Conservation (phyloP, 306 rosid genomes). For the Alnus glutinosa region DNA sequence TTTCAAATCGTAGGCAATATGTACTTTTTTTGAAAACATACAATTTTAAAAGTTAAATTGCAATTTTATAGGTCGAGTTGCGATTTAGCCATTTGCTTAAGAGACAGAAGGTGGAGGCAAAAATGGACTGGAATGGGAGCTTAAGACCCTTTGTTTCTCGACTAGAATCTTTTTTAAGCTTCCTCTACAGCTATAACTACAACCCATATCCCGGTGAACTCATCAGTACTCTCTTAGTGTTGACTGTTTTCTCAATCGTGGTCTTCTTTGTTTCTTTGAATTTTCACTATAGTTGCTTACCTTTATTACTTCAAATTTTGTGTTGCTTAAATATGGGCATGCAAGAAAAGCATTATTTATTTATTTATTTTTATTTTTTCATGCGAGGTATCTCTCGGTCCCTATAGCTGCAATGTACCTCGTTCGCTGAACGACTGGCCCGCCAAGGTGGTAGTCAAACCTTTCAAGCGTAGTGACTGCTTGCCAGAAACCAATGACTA, state of each 20-base stretch:
- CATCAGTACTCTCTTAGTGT: constrained; percentile 2
- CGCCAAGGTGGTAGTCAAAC: no score
- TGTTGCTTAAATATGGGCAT: background rate
- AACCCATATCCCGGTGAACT: constrained; percentile 60
- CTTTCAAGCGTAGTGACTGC: no score
- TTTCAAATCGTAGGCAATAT: no score
- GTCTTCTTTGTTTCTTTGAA: background rate
- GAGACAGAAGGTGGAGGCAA: constrained; percentile 34
- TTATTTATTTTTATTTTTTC: no score
- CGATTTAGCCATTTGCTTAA: background rate
- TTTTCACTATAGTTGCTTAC: no score
- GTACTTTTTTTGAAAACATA: no score
- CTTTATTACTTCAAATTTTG: background rate
- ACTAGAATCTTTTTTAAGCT: constrained; percentile 64
- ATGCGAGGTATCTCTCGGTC: no score
- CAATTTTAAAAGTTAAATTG: no score
- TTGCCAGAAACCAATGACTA: no score
- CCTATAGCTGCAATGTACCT: no score
- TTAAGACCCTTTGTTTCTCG: constrained; percentile 61
- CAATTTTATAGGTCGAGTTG: no score
- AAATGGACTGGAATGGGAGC: constrained; percentile 83
- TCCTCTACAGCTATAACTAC: constrained; percentile 69
- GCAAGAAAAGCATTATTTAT: background rate
- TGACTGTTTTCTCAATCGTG: constrained; percentile 10
- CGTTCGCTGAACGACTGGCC: no score